Base-by-base conservation (phyloP, 23 red algal species). In the Gracilaria gracilis region DNA sequence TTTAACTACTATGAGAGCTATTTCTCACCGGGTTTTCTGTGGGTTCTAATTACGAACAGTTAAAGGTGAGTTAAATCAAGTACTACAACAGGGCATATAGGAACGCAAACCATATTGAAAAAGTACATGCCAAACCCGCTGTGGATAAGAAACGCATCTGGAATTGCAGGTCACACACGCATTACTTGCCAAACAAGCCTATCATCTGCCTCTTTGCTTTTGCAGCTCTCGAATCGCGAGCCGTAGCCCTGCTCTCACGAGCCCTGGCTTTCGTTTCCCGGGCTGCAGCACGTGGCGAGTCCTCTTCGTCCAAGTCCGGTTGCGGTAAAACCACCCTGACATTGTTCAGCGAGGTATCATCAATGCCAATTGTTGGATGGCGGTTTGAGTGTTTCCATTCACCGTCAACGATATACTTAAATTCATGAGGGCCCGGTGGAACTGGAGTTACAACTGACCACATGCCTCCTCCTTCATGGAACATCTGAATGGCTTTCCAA, bases 401-500 rank as follows among this genome's bases (percentile, higher is more conserved):
- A 1, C 96, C 96, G 67, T 98, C 96, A 16, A 98, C 96, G 42
- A 98, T 98, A 59, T 95, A 98, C 57, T 98, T 98, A 70, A 98
- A 98, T 61, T 98, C 96, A 57, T 98, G 96, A 5, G 91, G 89
- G 40, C 96, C 96, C 8, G 88, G 86, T 47, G 96, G 96, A 44
- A 98, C 96, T 12, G 91, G 96, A 36, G 96, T 98, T 15, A 98
- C 96, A 37, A 98, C 96, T 5, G 96, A 98, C 96, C 96, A 98
- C 53, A 98, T 75, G 62, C 96, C 96, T 48, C 88, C 91, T 31
- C 81, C 81, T 72, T 89, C 87, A 47, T 90, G 78, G 90, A 95
- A 98, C 96, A 98, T 98, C 67, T 98, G 96, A 53, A 98, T 98
- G 20, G 96, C 92, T 87, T 90, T 93, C 96, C 96, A 98, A 81